Evolutionary conservation across 495 filamentous ascomycete species (phyloP), one percentile per base, ranked within the genome.

Genomic region (Aspergillus mulundensis): DNA sequence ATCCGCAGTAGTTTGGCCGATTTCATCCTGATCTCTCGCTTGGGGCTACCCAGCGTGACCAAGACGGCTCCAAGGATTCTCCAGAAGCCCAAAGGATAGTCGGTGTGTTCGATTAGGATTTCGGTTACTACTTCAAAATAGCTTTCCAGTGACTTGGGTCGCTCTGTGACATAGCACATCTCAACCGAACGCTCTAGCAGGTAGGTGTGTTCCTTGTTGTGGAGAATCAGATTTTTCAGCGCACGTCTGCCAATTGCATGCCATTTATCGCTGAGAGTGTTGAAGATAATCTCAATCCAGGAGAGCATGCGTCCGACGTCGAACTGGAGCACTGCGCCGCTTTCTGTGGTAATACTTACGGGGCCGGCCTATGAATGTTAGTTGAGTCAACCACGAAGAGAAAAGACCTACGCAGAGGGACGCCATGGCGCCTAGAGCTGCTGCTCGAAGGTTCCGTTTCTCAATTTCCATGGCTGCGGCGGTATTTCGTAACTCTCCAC

Each of bases 211-310:
- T 92, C 87, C 56, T 87, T 86, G 63, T 98, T 98, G 68, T 96
- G 87, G 25, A 91, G 72, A 40, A 97, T 90, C 10, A 97, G 75
- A 60, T 96, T 97, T 61, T 88, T 94, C 15, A 98, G 77, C 15
- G 94, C 94, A 48, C 89, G 82, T 56, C 89, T 84, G 15, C 95
- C 94, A 61, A 96, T 97, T n/a, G 86, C 78, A 66, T 96, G 93
- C 70, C 87, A 88, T 53, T 90, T 87, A 66, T 97, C 93, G 67
- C 89, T 95, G 18, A 83, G 80, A 10, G 88, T 89, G 40, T 84
- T 89, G 76, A 98, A 97, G 34, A 98, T 97, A 19, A 87, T 87
- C 64, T 94, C 87, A 58, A 97, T 87, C 94, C 94, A 98, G 19
- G 86, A 82, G 11, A 98, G 82, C 84, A 98, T 94, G 28, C 91